Percentiles rank a stretch among this genome's conserved stretches.
Conservation (phyloP, 331 rosid genomes). For the Malus hybrid region DNA sequence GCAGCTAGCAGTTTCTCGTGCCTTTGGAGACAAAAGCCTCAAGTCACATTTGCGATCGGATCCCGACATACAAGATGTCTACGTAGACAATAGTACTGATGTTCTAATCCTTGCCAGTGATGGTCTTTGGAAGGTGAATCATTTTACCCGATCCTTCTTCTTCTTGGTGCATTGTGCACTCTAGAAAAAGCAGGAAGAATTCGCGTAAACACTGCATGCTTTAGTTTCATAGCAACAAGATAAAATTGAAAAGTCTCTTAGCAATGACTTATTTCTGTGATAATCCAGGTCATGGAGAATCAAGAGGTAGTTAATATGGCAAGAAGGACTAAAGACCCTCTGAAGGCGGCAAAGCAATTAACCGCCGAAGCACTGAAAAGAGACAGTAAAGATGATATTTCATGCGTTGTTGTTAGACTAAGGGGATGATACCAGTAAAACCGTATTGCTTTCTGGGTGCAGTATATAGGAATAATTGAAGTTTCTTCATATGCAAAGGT, state of each 20-base stretch:
- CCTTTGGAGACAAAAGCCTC: constrained; percentile 95
- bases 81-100: constrained; percentile 40
- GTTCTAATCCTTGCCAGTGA: constrained; percentile 82
- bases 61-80: constrained; percentile 45
- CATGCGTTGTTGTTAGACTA: constrained; percentile 82
- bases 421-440: constrained; percentile 32
- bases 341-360: constrained; percentile 78
- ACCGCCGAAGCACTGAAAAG: constrained; percentile 79
- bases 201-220: constrained; percentile 4
- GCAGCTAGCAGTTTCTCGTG: constrained; percentile 89
- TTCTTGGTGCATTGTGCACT: background rate
- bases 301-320: constrained; percentile 92
- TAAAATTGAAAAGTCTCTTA: background rate
- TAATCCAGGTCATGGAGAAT: constrained; percentile 71
- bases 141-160: background rate
- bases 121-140: constrained; percentile 88
- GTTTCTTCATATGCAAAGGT: constrained; percentile 22
- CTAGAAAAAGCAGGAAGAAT: background rate
- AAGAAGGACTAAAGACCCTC: constrained; percentile 56
- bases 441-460: constrained; percentile 18
- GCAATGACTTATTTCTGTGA: background rate
- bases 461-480: constrained; percentile 34
- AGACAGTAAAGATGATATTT: constrained; percentile 90
- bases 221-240: background rate
- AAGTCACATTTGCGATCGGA: constrained; percentile 89